Evolutionary conservation across 192 early-diverging fungal genomes (phyloP).

Genomic region (Coemansia sp.): DNA sequence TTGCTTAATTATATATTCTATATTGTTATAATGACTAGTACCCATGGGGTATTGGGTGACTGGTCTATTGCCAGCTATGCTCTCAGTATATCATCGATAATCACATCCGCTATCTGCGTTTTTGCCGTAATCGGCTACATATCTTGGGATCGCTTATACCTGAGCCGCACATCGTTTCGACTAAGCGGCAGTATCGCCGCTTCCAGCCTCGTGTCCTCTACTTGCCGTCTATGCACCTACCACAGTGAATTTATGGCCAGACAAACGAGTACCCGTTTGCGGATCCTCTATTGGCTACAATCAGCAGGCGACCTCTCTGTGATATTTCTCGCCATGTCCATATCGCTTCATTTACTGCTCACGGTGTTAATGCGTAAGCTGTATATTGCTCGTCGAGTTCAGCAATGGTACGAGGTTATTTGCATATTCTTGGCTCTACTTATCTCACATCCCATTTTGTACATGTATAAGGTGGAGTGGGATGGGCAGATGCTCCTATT

Average conservation of each 20-base stretch:
- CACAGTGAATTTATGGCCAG: not conserved
- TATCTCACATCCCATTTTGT: conserved; percentile 28
- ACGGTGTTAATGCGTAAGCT: conserved; percentile 8
- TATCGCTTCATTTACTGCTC: conserved; percentile 7
- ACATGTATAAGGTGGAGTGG: conserved; percentile 21
- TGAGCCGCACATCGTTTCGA: conserved; percentile 14
- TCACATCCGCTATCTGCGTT: conserved; percentile 3
- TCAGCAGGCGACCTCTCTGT: conserved; percentile 6
- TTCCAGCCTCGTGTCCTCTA: not conserved
- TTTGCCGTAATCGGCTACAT: not conserved
- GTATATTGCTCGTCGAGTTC: conserved; percentile 8
- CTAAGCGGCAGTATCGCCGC: conserved; percentile 11
- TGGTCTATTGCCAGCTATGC: conserved; percentile 20
- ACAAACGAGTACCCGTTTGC: conserved; percentile 1
- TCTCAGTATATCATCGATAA: conserved; percentile 20
- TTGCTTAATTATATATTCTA: not conserved
- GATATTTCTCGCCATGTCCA: not conserved
- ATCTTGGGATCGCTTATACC: not conserved
- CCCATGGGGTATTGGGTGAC: not conserved
- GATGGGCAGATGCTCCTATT: not conserved
- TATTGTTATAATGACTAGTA: conserved; percentile 4
- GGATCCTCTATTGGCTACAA: conserved; percentile 17
- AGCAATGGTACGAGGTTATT: conserved; percentile 15
- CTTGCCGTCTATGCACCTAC: not conserved
- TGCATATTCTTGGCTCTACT: not conserved